Evolutionary conservation across 768 basidiomycete genomes (phyloP).

Genomic region (Auricularia cornea): DNA sequence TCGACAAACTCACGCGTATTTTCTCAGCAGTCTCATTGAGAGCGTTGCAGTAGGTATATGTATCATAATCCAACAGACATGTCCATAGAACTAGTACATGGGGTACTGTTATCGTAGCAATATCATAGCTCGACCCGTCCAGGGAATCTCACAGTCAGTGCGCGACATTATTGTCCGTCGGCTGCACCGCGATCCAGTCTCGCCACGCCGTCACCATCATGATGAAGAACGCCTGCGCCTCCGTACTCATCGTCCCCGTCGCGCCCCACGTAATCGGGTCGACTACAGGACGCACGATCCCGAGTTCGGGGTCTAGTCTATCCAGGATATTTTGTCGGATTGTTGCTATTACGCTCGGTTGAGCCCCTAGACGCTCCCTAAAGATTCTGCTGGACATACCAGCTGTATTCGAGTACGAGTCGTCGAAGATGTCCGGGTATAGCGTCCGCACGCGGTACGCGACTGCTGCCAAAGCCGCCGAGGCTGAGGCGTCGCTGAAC

Average conservation of each 20-base stretch:
- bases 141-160: no score
- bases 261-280: slow-evolving; percentile 27
- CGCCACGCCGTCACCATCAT: slow-evolving; percentile 1
- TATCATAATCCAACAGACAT: no score
- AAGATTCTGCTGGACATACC: slow-evolving; percentile 17
- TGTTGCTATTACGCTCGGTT: neutral
- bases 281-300: slow-evolving; percentile 28
- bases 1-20: no score
- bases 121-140: no score
- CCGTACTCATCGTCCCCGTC: slow-evolving; percentile 20
- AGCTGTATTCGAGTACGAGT: slow-evolving; percentile 23
- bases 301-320: slow-evolving; percentile 13
- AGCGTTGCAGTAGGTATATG: no score
- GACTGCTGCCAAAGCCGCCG: slow-evolving; percentile 20
- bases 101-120: no score
- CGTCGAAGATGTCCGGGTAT: slow-evolving; percentile 23
- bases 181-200: neutral
- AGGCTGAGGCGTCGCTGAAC: slow-evolving; percentile 30
- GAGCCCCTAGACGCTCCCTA: neutral
- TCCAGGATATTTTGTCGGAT: neutral
- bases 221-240: neutral
- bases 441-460: slow-evolving; percentile 20
- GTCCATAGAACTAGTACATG: no score
- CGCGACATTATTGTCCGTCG: neutral
- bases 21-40: no score